These are phyloP conservation scores for Sporothrix brasiliensis DNA, from an alignment of 2,329 filamentous ascomycete genomes.

Conservation along the genomic window DNA sequence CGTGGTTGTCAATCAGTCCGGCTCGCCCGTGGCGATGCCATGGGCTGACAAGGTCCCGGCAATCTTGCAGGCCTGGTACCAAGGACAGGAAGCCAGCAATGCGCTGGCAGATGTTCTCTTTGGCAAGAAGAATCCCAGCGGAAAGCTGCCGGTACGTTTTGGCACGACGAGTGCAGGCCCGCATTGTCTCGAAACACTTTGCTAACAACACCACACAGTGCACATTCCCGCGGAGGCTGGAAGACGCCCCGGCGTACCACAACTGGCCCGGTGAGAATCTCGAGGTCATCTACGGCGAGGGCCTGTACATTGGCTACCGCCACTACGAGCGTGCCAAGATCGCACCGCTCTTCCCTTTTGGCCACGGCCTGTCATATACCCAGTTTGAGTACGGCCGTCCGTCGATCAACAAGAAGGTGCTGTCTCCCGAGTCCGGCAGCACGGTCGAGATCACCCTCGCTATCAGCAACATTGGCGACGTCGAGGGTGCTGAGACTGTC, in stretches of 20 bases:
- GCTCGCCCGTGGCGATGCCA: constrained; percentile 70
- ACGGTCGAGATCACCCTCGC: constrained; percentile 53
- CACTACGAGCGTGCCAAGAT: constrained; percentile 68
- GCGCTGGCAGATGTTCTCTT: constrained; percentile 68
- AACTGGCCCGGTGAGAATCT: constrained; percentile 74
- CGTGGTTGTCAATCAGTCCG: constrained; percentile 69
- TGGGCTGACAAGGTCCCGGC: constrained; percentile 67
- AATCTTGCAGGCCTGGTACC: constrained; percentile 72
- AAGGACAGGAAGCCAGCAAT: constrained; percentile 70
- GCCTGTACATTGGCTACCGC: constrained; percentile 71
- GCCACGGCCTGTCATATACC: constrained; percentile 74
- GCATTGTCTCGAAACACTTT: not conserved
- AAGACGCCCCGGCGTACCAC: constrained; percentile 70
- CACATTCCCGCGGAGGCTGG: constrained; percentile 65
- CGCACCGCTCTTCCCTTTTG: constrained; percentile 69
- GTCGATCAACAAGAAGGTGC: constrained; percentile 46
- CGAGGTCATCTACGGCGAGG: constrained; percentile 71
- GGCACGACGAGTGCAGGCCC: not conserved
- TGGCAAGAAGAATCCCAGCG: constrained; percentile 65
- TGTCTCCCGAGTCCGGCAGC: constrained; percentile 42
- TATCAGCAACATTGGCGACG: constrained; percentile 58
- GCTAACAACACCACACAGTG: constrained; percentile 45
- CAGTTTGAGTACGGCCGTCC: constrained; percentile 63
- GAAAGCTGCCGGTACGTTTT: constrained; percentile 63
- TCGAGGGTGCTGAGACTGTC: constrained; percentile 64